Conservation (phyloP, 2,329 filamentous ascomycete genomes). For the Canariomyces notabilis region DNA sequence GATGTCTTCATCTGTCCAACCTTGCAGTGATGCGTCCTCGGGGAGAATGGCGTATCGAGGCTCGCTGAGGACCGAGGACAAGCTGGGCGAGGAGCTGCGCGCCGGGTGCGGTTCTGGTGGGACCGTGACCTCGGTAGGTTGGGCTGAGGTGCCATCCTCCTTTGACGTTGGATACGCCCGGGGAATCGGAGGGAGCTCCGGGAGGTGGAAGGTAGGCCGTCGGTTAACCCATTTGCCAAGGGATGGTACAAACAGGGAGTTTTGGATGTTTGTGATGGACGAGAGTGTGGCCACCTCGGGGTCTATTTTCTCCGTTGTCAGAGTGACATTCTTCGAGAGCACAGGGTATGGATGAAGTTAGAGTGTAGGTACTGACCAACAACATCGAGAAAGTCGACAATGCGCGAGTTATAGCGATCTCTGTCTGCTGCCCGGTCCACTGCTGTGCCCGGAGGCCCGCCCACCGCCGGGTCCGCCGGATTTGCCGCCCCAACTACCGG, state of each 20-base stretch:
- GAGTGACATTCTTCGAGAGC: background rate
- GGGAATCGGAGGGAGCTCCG: constrained; percentile 37
- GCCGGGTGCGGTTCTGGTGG: constrained; percentile 23
- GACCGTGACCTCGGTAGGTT: constrained; percentile 13
- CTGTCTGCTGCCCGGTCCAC: background rate
- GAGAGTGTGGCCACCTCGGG: constrained; percentile 79
- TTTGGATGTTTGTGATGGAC: constrained; percentile 83
- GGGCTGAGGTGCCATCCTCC: constrained; percentile 22
- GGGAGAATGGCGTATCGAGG: constrained; percentile 76
- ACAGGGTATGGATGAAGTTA: background rate
- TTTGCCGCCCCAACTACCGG: too few species aligned
- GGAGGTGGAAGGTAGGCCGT: constrained; percentile 71
- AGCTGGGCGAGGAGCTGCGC: constrained; percentile 40
- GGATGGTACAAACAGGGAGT: constrained; percentile 80
- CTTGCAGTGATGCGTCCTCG: constrained; percentile 64
- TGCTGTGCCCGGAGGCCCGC: too few species aligned
- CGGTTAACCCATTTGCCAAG: constrained; percentile 72
- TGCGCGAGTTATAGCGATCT: constrained; percentile 27
- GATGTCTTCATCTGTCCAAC: constrained; percentile 71
- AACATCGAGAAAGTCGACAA: constrained; percentile 31
- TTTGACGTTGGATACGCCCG: constrained; percentile 21
- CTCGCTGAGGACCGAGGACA: constrained; percentile 63
- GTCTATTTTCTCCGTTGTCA: constrained; percentile 44
- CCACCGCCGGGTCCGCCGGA: too few species aligned
- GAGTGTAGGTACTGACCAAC: constrained; percentile 19